Base-by-base conservation (phyloP, 768 basidiomycete genomes). In the Hygrocybe coccinea region DNA sequence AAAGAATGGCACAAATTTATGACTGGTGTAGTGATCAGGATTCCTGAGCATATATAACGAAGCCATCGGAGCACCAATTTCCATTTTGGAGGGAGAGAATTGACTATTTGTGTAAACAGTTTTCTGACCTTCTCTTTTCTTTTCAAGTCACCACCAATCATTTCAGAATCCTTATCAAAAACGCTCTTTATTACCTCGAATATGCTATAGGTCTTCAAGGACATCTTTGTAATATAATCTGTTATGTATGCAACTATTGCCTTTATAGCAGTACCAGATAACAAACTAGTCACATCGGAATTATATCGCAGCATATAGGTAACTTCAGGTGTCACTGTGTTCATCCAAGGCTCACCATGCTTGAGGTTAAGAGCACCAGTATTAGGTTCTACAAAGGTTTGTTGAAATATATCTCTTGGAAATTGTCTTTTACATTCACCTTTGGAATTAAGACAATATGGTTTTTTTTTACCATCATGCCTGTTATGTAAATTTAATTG, bases 191-290 rank as follows among this genome's bases (percentile, higher is more conserved):
- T 61, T 10, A 62, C 50, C 12, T 71, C 66, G 61, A 75, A 72
- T 10, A 73, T 64, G 33, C 6, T 69, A 60, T 73, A n/a, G 3
- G 71, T 74, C 44, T 71, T 74, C 8, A 74, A 39, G 2, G 50
- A 29, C 1, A 58, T 34, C 55, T 77, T 76, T 0, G 71, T 71
- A 5, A 75, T 64, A 54, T 75, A 76, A 56, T 76, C 71, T 12
- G 72, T 66, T 0, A 73, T 60, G 63, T 74, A 72, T n/a, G 63
- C 57, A 0, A 69, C 60, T 5, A 70, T 61, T 11, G 67, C 65
- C 29, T 71, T 71, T 1, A 76, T 62, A 2, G 69, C 65, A 14
- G 74, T 75, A 4, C 74, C 71, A 24, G 72, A 73, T 9, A 63
- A 48, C 14, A 74, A 50, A 56, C 62, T 65, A 0, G 65, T 69